Evolutionary conservation across 768 basidiomycete species (phyloP).

Genomic region (Coprinopsis cinerea): DNA sequence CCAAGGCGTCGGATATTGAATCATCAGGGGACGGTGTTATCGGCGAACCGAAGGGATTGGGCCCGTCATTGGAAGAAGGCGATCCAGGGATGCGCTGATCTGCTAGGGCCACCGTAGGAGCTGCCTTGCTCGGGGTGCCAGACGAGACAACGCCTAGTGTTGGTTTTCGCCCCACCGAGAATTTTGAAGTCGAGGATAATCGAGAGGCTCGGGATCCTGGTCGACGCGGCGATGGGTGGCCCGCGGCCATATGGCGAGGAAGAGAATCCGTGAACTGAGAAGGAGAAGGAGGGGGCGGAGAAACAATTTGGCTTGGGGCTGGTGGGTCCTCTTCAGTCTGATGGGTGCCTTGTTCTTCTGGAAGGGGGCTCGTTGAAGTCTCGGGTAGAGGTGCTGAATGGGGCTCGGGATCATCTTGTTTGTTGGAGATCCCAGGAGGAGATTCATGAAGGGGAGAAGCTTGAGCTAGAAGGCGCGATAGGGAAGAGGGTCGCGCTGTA

Average conservation of each 20-base stretch:
- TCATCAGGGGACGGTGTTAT: conserved; percentile 56
- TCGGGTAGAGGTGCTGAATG: conserved; percentile 9
- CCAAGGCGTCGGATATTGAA: conserved; percentile 57
- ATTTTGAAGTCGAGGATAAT: conserved; percentile 60
- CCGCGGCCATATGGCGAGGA: conserved; percentile 27
- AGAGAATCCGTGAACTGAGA: conserved; percentile 29
- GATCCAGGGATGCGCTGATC: conserved; percentile 42
- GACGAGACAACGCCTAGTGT: conserved; percentile 44
- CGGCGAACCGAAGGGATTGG: conserved; percentile 33
- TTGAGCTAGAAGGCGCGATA: conserved; percentile 75
- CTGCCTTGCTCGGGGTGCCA: conserved; percentile 44
- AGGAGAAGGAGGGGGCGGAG: conserved; percentile 31
- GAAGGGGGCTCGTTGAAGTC: conserved; percentile 8
- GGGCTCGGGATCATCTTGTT: conserved; percentile 8
- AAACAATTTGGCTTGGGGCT: conserved; percentile 14
- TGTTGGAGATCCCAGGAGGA: not conserved
- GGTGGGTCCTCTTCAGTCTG: conserved; percentile 11
- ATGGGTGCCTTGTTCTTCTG: conserved; percentile 22
- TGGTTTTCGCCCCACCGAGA: conserved; percentile 61
- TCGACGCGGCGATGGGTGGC: conserved; percentile 51
- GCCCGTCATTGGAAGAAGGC: conserved; percentile 36
- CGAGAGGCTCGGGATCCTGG: conserved; percentile 71
- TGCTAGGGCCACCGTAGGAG: conserved; percentile 61
- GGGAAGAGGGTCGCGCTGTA: conserved; percentile 67
- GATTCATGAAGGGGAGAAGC: conserved; percentile 42